phyloP scores from a whole-genome alignment of 331 rosid genomes.

The Acacia pycnantha region DNA sequence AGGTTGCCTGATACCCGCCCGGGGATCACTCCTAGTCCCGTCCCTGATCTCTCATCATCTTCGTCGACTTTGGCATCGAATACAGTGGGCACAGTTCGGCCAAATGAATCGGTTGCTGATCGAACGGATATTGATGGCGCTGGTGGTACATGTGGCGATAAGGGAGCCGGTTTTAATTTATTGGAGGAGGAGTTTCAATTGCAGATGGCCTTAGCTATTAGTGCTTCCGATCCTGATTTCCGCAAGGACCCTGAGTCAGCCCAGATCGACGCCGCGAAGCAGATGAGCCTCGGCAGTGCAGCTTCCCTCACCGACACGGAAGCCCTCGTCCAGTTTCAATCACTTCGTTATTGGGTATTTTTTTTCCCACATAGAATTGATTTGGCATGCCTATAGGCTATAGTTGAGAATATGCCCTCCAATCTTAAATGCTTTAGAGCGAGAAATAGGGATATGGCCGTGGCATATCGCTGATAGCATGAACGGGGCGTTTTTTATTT shows the following conservation, averaged over 20 bases:
- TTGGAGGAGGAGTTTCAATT: constrained; percentile 97
- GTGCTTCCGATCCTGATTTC: constrained; percentile 91
- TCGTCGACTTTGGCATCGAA: constrained; percentile 38
- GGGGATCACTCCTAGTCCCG: constrained; percentile 26
- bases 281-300: constrained; percentile 91
- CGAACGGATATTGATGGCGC: constrained; percentile 42
- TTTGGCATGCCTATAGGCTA: background rate
- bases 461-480: background rate
- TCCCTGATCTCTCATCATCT: constrained; percentile 33
- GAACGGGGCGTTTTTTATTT: background rate
- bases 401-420: background rate
- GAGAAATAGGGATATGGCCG: background rate
- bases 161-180: constrained; percentile 58
- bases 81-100: constrained; percentile 31
- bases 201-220: constrained; percentile 92
- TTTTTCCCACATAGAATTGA: background rate
- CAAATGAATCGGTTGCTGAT: constrained; percentile 47
- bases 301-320: constrained; percentile 54
- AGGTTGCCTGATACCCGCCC: constrained; percentile 39
- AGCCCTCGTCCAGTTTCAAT: constrained; percentile 72
- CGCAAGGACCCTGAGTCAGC: constrained; percentile 82
- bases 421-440: background rate
- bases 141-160: constrained; percentile 10
- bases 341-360: constrained; percentile 91
- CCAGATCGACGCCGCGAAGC: constrained; percentile 99